Conservation (phyloP, 2,329 filamentous ascomycete genomes). For the Penicillium frequentans region DNA sequence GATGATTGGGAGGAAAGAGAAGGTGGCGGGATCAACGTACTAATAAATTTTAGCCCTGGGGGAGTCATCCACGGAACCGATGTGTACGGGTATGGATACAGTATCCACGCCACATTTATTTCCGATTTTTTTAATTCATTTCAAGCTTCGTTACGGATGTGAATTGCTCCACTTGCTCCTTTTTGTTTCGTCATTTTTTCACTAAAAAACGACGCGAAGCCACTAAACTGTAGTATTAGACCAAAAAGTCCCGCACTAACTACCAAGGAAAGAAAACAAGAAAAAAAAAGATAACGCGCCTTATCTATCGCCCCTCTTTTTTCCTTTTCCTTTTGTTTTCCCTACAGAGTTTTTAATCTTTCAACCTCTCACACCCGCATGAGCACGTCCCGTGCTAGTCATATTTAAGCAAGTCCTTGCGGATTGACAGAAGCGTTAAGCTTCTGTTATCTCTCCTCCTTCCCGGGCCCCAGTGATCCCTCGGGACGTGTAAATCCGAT, state of each 20-base stretch:
- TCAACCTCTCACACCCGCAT: neutral
- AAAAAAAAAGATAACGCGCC: neutral
- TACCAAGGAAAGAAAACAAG: neutral
- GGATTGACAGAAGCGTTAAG: conserved; percentile 2
- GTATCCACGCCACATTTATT: neutral
- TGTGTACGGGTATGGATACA: neutral
- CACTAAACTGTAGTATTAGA: too few species aligned
- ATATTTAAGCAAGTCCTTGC: conserved; percentile 4
- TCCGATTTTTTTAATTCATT: neutral
- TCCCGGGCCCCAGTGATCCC: neutral
- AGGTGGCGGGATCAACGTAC: neutral
- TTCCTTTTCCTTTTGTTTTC: neutral
- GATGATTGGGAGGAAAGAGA: neutral
- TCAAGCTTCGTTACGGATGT: too few species aligned
- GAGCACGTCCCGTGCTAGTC: conserved; percentile 3
- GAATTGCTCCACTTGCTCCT: neutral
- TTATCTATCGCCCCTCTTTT: neutral
- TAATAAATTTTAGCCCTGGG: neutral
- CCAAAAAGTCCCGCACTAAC: neutral
- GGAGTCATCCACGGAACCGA: neutral
- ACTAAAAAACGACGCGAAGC: too few species aligned
- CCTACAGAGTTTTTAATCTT: neutral
- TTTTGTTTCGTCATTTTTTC: neutral
- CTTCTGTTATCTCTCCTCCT: conserved; percentile 1
- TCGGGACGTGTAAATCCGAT: neutral